phyloP scores from a whole-genome alignment of 768 basidiomycete species.

The Termitomyces sp. region DNA sequence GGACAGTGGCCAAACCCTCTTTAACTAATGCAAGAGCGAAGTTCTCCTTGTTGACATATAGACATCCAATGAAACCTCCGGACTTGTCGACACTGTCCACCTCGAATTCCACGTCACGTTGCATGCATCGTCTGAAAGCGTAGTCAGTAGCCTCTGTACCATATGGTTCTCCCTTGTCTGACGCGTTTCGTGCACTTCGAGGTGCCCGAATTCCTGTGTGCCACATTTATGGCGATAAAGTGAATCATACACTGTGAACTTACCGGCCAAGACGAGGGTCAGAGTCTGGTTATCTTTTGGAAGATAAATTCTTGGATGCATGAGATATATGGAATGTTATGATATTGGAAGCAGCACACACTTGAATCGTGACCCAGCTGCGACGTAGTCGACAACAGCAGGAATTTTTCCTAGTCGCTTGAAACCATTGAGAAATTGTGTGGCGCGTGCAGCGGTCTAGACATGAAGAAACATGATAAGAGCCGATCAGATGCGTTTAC shows the following conservation, averaged over 20 bases:
- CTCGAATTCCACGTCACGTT: slow-evolving; percentile 92
- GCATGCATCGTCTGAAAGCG: slow-evolving; percentile 77
- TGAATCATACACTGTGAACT: slow-evolving; percentile 5
- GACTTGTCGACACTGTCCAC: slow-evolving; percentile 89
- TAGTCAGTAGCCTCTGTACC: slow-evolving; percentile 82
- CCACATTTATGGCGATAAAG: neutral
- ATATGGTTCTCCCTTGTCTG: slow-evolving; percentile 87
- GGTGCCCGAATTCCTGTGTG: slow-evolving; percentile 81
- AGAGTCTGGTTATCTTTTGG: slow-evolving; percentile 92
- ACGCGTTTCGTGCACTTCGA: slow-evolving; percentile 70
- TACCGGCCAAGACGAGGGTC: slow-evolving; percentile 87
- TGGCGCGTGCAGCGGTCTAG: slow-evolving; percentile 68
- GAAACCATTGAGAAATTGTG: slow-evolving; percentile 85
- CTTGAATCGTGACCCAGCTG: slow-evolving; percentile 96
- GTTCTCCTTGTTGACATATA: slow-evolving; percentile 88
- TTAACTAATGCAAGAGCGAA: slow-evolving; percentile 76
- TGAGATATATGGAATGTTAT: neutral
- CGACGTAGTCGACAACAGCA: slow-evolving; percentile 90
- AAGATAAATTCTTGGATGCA: slow-evolving; percentile 56
- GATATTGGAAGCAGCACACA: slow-evolving; percentile 23
- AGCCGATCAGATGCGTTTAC: neutral
- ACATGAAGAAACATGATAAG: neutral
- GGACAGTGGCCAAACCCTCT: slow-evolving; percentile 87
- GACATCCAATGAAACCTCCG: slow-evolving; percentile 89
- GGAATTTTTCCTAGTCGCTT: slow-evolving; percentile 82